Base-by-base conservation (phyloP, 2,329 filamentous ascomycete species). In the Apiospora malaysiana region DNA sequence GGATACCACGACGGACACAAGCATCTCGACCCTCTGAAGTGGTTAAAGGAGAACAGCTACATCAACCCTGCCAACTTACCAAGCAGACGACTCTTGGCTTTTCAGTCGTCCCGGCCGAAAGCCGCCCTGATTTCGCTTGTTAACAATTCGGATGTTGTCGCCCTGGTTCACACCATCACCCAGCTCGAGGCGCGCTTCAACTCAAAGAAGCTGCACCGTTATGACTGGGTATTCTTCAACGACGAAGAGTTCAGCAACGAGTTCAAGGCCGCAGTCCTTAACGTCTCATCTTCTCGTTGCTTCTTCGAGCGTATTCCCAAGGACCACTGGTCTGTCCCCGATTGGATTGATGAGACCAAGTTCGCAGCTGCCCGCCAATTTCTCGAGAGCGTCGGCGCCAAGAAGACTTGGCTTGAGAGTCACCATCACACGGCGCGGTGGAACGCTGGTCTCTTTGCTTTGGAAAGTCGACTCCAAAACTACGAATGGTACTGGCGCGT, bases 181-280 rank as follows among this genome's bases (percentile, higher is more conserved):
- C 92, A 97, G 77, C 82, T 94, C 66, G 92, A 94, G 79, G 83
- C 88, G 70, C 92, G 91, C 12, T 97, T 93, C 91, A 97, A 97
- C 78, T 83, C 85, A 78, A 94, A 93, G 74, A 92, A 69, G n/a
- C 78, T 73, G 9, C 78, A 94, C 84, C 92, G 92, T 77, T 97
- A 97, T 78, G 92, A 94, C 63, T 97, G 94, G 92, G 91, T 93
- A 56, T 95, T 97, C 83, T 94, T 96, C 86, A 96, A 95, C 81
- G 90, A 94, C 76, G 88, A 91, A 69, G 90, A 91, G 4, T 94
- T 97, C 78, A 91, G 90, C 4, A 89, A 93, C 10, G 89, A 92
- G 71, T 97, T 97, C 84, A 95, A 93, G 79, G 83, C 83, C 46
- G 83, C 84, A 71, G 94, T 92, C 0, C 85, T 87, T 68, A 91